Evolutionary conservation across 768 basidiomycete genomes (phyloP).

Genomic region (Sarcomyxa edulis): DNA sequence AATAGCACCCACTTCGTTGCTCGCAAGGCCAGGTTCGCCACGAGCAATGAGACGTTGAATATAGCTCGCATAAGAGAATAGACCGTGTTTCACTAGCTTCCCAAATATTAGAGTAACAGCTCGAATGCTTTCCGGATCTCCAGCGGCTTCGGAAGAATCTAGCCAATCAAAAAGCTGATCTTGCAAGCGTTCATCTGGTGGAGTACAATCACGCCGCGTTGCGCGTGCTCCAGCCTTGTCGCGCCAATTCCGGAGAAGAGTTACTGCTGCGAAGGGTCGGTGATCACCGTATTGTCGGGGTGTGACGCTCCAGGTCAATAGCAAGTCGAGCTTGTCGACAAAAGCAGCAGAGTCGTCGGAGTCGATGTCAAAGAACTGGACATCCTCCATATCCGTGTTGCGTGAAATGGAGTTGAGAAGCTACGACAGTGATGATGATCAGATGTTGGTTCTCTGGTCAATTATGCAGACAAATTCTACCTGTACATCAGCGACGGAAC

Average conservation of each 20-base stretch:
- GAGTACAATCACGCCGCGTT: constrained; percentile 51
- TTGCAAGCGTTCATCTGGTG: constrained; percentile 62
- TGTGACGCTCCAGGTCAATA: constrained; percentile 79
- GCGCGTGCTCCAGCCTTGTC: constrained; percentile 59
- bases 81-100: constrained; percentile 59
- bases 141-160: constrained; percentile 59
- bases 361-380: constrained; percentile 54
- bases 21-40: constrained; percentile 59
- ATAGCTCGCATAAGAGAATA: constrained; percentile 74
- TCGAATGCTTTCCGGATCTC: constrained; percentile 47
- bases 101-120: constrained; percentile 67
- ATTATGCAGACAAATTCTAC: constrained; percentile 16
- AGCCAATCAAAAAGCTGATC: constrained; percentile 81
- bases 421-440: constrained; percentile 29
- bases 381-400: constrained; percentile 51
- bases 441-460: constrained; percentile 8
- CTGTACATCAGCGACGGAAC: constrained; percentile 52
- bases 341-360: constrained; percentile 39
- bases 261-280: constrained; percentile 68
- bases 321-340: constrained; percentile 63
- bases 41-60: constrained; percentile 79
- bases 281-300: constrained; percentile 81
- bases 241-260: constrained; percentile 60
- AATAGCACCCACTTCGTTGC: constrained; percentile 37
- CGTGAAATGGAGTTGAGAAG: constrained; percentile 73